Percentiles rank a stretch among this genome's conserved stretches.
Conservation (phyloP, 257 asterid species). For the Primulina huaijiensis region DNA sequence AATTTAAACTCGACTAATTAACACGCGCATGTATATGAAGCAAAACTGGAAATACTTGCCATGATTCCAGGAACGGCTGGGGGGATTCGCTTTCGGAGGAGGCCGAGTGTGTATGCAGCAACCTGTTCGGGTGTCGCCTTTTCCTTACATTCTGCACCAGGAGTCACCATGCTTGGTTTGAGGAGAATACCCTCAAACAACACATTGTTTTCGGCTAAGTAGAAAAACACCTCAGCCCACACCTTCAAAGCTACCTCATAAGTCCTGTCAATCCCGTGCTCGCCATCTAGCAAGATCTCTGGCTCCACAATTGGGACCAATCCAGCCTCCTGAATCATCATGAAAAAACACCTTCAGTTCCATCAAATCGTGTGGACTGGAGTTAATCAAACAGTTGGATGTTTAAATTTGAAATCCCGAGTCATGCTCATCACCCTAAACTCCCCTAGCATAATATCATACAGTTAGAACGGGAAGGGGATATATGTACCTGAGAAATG, state of each 20-base stretch:
- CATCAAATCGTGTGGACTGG: not conserved
- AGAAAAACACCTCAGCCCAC: slow-evolving; percentile 93
- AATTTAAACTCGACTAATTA: not conserved
- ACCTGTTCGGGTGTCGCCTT: slow-evolving; percentile 66
- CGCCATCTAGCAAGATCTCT: slow-evolving; percentile 82
- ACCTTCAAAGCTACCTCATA: slow-evolving; percentile 78
- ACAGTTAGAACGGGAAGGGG: not conserved
- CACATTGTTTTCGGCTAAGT: slow-evolving; percentile 85
- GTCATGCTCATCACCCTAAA: no score
- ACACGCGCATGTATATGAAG: not conserved
- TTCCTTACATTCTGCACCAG: slow-evolving; percentile 88
- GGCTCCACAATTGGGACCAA: slow-evolving; percentile 96
- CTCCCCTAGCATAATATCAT: not conserved
- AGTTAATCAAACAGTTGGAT: not conserved
- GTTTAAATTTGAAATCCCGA: not conserved
- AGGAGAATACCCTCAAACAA: slow-evolving; percentile 84
- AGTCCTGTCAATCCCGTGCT: slow-evolving; percentile 77
- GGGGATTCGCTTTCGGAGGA: slow-evolving; percentile 65
- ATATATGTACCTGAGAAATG: slow-evolving; percentile 63
- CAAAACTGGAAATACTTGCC: slow-evolving; percentile 32
- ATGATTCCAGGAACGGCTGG: slow-evolving; percentile 72
- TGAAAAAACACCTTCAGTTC: not conserved
- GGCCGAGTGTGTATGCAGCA: slow-evolving; percentile 72
- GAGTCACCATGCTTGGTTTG: slow-evolving; percentile 96
- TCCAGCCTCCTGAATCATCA: slow-evolving; percentile 56